A percentile compares a stretch with the other conserved stretches of the same genome.
Conservation (phyloP, 2,329 filamentous ascomycete species). For the Dactylonectria macrodidyma region DNA sequence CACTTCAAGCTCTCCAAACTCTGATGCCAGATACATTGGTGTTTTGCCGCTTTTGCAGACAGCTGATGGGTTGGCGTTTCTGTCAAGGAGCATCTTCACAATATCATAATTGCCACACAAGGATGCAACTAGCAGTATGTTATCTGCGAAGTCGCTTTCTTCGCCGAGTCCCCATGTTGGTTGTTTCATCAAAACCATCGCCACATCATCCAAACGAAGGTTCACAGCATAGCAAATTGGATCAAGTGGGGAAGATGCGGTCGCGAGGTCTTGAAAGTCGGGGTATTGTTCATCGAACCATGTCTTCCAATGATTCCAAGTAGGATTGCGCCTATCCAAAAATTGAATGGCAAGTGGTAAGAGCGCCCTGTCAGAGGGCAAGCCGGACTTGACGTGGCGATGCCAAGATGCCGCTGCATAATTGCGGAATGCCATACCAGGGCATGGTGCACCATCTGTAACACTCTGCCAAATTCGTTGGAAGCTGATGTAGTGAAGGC, state of each 20-base stretch:
- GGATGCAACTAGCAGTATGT: no score
- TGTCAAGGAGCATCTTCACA: no score
- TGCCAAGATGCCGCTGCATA: constrained; percentile 6
- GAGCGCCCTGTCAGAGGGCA: not conserved
- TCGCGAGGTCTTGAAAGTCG: not conserved
- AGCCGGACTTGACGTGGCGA: not conserved
- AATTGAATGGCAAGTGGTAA: not conserved
- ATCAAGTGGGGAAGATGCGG: not conserved
- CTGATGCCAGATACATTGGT: no score
- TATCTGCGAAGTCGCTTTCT: no score
- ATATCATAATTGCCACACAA: no score
- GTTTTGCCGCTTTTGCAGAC: no score
- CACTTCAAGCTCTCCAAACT: no score
- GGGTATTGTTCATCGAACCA: not conserved
- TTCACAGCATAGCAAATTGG: not conserved
- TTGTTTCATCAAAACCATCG: no score
- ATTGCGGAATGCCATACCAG: not conserved
- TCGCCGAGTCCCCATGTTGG: no score
- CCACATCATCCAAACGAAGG: no score
- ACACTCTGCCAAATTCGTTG: not conserved
- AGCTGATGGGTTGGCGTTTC: no score
- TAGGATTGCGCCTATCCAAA: not conserved
- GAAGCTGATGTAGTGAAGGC: not conserved
- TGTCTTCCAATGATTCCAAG: not conserved
- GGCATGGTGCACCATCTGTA: not conserved